Base-by-base conservation (phyloP, 75 land plant genomes). In the Pseudotsuga menziesii region DNA sequence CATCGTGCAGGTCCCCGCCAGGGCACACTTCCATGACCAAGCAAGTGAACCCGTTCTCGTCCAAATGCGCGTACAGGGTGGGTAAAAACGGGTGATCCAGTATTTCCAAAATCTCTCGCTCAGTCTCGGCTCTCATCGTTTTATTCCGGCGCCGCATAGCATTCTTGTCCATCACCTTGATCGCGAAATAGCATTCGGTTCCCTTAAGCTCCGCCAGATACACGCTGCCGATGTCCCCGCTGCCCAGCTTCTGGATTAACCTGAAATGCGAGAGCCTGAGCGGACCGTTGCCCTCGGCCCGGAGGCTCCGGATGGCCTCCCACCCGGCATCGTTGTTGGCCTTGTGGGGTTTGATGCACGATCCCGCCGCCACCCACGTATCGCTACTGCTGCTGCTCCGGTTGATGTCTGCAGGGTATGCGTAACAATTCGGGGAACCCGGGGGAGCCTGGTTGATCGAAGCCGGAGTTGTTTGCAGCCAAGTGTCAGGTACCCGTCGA, bases 81-180 rank as follows among this genome's bases (percentile, higher is more conserved):
- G 94, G 94, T 23, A 92, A 75, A 76, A 92, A 92, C 22, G 94
- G 94, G 76, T 92, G 94, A 76, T 92, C 94, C 71, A 92, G 76
- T 56, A 87, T 75, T 78, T 87, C 90, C n/a, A 92, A 77, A 56
- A 92, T 92, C 78, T 92, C 94, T 66, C 91, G 83, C 76, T 92
- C 94, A 3, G 94, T 92, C 73, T 92, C 90, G 20, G 92, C 88
- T 61, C 94, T 82, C 8, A 80, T 88, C 66, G 89, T 75, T 79
- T 92, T 92, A 80, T 89, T 89, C 58, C 90, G 48, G 57, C 83
- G 83, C 7, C 85, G 87, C 55, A 92, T 87, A 7, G 89, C 85
- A 26, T 83, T 88, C 84, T 92, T 92, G 62, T 92, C 94, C 94
- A 89, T 89, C 70, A 93, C 92, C 81, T 92, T 92, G 92, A 92